Evolutionary conservation across 2,329 filamentous ascomycete genomes (phyloP).

Genomic region (Phoma sp.): DNA sequence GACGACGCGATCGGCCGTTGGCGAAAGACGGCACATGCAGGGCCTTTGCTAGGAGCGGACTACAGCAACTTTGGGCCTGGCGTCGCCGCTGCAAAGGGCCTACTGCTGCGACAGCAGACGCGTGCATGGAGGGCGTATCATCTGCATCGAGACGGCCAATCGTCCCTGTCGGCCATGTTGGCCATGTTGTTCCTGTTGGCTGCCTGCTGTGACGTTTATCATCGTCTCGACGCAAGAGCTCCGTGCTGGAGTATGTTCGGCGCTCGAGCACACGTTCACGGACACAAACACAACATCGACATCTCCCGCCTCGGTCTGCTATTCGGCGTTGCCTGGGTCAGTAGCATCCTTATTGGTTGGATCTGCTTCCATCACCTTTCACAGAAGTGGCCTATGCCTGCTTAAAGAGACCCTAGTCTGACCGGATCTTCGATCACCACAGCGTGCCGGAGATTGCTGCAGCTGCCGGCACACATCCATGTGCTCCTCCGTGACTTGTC

Average conservation of each 20-base stretch:
- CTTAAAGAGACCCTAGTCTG: constrained; percentile 6
- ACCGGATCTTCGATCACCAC: constrained; percentile 9
- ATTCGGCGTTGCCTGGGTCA: background rate
- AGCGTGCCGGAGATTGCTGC: background rate
- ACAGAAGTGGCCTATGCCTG: background rate
- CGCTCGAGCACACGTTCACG: no score
- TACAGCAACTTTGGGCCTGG: background rate
- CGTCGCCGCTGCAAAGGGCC: constrained; percentile 7
- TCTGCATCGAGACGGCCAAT: constrained; percentile 1
- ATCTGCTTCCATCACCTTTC: background rate
- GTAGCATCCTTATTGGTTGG: background rate
- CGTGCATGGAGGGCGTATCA: background rate
- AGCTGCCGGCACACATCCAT: background rate
- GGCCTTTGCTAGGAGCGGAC: constrained; percentile 4
- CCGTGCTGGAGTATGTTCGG: no score
- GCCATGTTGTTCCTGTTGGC: background rate
- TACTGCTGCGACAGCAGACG: constrained; percentile 7
- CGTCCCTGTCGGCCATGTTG: background rate
- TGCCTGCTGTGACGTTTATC: constrained; percentile 7
- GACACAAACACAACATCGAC: background rate
- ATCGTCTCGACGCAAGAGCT: no score
- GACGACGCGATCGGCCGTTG: constrained; percentile 18
- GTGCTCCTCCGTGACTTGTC: background rate
- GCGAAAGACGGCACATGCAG: constrained; percentile 4
- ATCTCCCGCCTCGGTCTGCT: background rate